A percentile compares a stretch with the other conserved stretches of the same genome.
Evolutionary conservation across 257 asterid genomes (phyloP).

Genomic region (Solanum corneliomulleri): DNA sequence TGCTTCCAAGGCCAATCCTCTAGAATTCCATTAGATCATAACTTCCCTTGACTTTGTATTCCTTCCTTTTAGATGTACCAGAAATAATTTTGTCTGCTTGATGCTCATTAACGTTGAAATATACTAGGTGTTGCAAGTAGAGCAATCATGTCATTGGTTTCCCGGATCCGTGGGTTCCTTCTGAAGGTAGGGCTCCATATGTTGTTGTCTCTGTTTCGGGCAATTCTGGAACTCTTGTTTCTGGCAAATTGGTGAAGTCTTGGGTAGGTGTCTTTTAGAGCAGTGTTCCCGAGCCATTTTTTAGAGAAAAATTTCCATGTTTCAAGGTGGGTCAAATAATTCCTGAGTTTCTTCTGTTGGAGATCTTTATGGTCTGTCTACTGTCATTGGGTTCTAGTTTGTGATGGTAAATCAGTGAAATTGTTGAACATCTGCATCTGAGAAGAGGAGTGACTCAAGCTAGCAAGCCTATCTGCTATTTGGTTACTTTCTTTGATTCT

Average conservation of each 20-base stretch:
- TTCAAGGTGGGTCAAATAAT: not conserved
- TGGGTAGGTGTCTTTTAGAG: not conserved
- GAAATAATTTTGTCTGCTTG: not conserved
- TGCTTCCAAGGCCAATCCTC: not conserved
- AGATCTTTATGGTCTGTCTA: not conserved
- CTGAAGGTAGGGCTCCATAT: not conserved
- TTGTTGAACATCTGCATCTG: not conserved
- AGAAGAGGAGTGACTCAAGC: not conserved
- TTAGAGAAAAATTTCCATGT: not conserved
- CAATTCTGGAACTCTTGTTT: not conserved
- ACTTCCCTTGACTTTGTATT: not conserved
- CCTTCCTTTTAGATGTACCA: not conserved
- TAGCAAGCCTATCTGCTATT: not conserved
- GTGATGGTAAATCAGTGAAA: not conserved
- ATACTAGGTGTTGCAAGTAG: not conserved
- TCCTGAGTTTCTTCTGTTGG: not conserved
- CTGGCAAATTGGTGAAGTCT: not conserved
- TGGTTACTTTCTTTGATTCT: not conserved
- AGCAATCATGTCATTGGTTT: not conserved
- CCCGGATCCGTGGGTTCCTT: not conserved
- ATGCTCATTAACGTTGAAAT: not conserved
- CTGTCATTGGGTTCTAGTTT: not conserved
- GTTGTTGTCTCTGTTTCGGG: not conserved
- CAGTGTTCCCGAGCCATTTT: not conserved
- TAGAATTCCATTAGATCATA: not conserved